These are phyloP conservation scores for Trifolium fragiferum DNA, from an alignment of 306 rosid species.

Conservation along the genomic window DNA sequence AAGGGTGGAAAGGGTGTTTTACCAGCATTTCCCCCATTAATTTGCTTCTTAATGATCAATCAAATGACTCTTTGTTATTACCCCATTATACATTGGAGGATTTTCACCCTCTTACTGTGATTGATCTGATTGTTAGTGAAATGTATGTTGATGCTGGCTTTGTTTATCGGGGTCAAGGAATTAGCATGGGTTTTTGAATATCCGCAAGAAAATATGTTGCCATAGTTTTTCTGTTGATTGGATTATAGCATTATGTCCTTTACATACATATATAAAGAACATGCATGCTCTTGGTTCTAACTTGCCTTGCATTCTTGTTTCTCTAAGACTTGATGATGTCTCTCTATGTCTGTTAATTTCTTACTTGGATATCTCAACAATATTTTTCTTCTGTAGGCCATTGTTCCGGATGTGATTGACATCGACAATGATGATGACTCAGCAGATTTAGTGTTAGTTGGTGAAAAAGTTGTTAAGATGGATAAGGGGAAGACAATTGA, in stretches of 20 bases:
- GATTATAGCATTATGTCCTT: slow-evolving; percentile 2
- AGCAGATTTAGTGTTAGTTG: slow-evolving; percentile 48
- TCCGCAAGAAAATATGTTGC: neutral
- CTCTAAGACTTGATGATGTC: slow-evolving; percentile 23
- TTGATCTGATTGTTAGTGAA: slow-evolving; percentile 3
- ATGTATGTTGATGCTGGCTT: slow-evolving; percentile 14
- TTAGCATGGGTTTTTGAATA: neutral
- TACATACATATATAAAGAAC: slow-evolving; percentile 17
- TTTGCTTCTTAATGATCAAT: neutral
- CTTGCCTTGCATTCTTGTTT: slow-evolving; percentile 8
- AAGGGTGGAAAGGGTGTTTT: neutral
- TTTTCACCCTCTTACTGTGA: slow-evolving; percentile 9
- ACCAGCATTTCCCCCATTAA: neutral
- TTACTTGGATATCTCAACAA: slow-evolving; percentile 5
- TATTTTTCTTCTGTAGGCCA: slow-evolving; percentile 49
- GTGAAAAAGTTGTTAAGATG: slow-evolving; percentile 47
- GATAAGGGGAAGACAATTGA: slow-evolving; percentile 64
- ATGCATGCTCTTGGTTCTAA: neutral
- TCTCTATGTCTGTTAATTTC: neutral
- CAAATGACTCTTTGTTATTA: neutral
- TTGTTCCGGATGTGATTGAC: slow-evolving; percentile 59
- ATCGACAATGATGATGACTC: slow-evolving; percentile 58
- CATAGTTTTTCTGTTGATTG: neutral
- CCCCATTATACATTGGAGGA: neutral
- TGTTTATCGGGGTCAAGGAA: slow-evolving; percentile 6